Percentiles rank a stretch among this genome's conserved stretches.
These are phyloP conservation scores for Cladosporium phlei DNA, from an alignment of 2,329 filamentous ascomycete genomes.

Conservation along the genomic window DNA sequence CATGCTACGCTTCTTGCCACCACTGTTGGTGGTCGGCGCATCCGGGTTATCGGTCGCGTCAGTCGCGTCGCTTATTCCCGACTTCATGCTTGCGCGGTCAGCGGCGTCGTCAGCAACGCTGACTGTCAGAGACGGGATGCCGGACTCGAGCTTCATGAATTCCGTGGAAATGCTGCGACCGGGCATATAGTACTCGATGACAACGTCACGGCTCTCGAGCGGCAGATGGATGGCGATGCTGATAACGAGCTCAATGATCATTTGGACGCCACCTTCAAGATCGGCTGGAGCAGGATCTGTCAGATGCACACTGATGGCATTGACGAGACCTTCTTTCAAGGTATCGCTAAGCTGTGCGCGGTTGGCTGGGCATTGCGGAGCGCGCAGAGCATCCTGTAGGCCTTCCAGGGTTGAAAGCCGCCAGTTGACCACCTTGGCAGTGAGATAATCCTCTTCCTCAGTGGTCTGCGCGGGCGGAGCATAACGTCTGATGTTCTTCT, in stretches of 20 bases:
- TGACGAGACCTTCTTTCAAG: slow-evolving; percentile 66
- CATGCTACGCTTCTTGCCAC: slow-evolving; percentile 36
- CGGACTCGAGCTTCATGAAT: slow-evolving; percentile 77
- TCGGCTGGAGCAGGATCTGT: slow-evolving; percentile 72
- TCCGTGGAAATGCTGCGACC: slow-evolving; percentile 64
- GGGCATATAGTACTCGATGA: slow-evolving; percentile 78
- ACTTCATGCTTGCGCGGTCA: slow-evolving; percentile 37
- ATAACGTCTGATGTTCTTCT: slow-evolving; percentile 77
- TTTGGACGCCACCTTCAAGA: slow-evolving; percentile 80
- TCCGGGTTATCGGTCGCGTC: slow-evolving; percentile 26
- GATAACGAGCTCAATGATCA: slow-evolving; percentile 89
- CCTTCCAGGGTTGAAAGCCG: slow-evolving; percentile 89
- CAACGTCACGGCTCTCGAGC: slow-evolving; percentile 84
- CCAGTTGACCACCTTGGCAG: slow-evolving; percentile 86
- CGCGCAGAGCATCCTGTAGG: slow-evolving; percentile 65
- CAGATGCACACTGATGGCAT: slow-evolving; percentile 67
- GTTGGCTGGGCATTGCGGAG: slow-evolving; percentile 61
- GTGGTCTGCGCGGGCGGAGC: slow-evolving; percentile 68
- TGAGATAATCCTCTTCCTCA: slow-evolving; percentile 85
- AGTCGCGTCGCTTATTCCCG: slow-evolving; percentile 32
- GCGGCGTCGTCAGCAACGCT: slow-evolving; percentile 40
- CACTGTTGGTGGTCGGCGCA: slow-evolving; percentile 9
- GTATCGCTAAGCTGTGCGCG: slow-evolving; percentile 52
- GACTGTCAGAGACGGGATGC: slow-evolving; percentile 43
- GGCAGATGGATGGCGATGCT: slow-evolving; percentile 82